Evolutionary conservation across 768 basidiomycete species (phyloP).

Genomic region (Leccinum boreale): DNA sequence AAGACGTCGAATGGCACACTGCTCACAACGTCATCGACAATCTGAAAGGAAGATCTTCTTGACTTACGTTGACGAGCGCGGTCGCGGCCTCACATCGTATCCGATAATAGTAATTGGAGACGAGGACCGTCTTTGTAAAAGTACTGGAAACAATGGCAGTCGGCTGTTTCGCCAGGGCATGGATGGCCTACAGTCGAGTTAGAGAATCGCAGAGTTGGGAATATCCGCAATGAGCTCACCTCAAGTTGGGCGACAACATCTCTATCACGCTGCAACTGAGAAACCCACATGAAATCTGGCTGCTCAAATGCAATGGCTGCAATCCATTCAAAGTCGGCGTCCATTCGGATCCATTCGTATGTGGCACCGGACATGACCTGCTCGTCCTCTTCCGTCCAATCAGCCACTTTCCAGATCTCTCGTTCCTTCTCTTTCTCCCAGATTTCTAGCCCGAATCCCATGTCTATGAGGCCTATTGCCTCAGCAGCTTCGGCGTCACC

Average conservation of each 20-base stretch:
- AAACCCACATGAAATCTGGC: constrained; percentile 98
- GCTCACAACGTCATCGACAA: constrained; percentile 12
- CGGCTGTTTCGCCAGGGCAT: constrained; percentile 77
- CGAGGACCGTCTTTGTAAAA: constrained; percentile 89
- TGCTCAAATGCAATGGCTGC: constrained; percentile 90
- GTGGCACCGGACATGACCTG: constrained; percentile 91
- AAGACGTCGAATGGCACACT: constrained; percentile 83
- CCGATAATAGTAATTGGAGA: constrained; percentile 93
- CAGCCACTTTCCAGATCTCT: constrained; percentile 93
- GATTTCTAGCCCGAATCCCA: constrained; percentile 88
- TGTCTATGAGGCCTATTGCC: constrained; percentile 90
- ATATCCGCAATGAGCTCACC: constrained; percentile 46
- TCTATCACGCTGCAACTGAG: constrained; percentile 89
- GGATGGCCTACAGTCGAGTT: constrained; percentile 69
- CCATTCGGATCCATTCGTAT: constrained; percentile 99
- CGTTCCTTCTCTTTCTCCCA: constrained; percentile 96
- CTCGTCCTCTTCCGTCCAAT: constrained; percentile 98
- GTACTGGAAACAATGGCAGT: constrained; percentile 87
- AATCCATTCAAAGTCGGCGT: constrained; percentile 99
- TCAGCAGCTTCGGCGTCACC: constrained; percentile 91
- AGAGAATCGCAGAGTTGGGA: constrained; percentile 3
- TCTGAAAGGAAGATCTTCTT: constrained; percentile 2
- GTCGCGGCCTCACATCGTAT: constrained; percentile 93
- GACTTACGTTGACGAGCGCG: constrained; percentile 74
- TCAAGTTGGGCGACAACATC: constrained; percentile 98